Evolutionary conservation across 371 early-diverging fungal species (phyloP).

Genomic region (Apophysomyces variabilis): DNA sequence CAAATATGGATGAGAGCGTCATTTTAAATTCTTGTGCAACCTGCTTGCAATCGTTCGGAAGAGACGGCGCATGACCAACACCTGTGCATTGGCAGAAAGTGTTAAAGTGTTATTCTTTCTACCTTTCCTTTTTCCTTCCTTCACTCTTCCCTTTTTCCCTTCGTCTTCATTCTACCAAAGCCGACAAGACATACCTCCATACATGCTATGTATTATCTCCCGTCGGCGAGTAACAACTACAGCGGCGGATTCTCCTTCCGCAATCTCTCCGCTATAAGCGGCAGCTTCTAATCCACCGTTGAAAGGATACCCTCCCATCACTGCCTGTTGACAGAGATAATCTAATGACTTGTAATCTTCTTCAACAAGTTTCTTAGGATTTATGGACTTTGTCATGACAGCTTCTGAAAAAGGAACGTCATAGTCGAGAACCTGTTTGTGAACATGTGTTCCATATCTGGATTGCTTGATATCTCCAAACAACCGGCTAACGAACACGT

Average conservation of each 20-base stretch:
- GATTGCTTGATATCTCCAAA: conserved; percentile 16
- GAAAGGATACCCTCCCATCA: conserved; percentile 61
- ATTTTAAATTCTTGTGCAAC: conserved; percentile 49
- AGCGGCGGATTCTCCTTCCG: conserved; percentile 55
- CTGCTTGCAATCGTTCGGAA: conserved; percentile 21
- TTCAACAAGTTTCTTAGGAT: conserved; percentile 17
- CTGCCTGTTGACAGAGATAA: conserved; percentile 52
- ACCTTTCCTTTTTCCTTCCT: too few relatives aligned
- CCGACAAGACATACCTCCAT: conserved; percentile 43
- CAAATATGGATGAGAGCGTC: conserved; percentile 48
- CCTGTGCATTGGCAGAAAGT: not conserved
- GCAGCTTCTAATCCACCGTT: conserved; percentile 47
- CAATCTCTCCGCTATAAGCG: conserved; percentile 51
- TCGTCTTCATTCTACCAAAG: too few relatives aligned
- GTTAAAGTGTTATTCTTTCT: too few relatives aligned
- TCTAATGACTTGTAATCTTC: conserved; percentile 30
- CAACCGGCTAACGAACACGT: conserved; percentile 36
- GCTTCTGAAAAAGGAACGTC: conserved; percentile 21
- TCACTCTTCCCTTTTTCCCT: too few relatives aligned
- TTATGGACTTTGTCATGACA: conserved; percentile 12
- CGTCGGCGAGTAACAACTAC: conserved; percentile 53
- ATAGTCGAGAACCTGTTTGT: conserved; percentile 15
- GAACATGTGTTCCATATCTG: conserved; percentile 14
- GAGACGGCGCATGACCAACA: conserved; percentile 16
- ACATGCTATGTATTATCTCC: conserved; percentile 44